phyloP scores from a whole-genome alignment of 192 early-diverging fungal genomes.

The Blastocladiella britannica region DNA sequence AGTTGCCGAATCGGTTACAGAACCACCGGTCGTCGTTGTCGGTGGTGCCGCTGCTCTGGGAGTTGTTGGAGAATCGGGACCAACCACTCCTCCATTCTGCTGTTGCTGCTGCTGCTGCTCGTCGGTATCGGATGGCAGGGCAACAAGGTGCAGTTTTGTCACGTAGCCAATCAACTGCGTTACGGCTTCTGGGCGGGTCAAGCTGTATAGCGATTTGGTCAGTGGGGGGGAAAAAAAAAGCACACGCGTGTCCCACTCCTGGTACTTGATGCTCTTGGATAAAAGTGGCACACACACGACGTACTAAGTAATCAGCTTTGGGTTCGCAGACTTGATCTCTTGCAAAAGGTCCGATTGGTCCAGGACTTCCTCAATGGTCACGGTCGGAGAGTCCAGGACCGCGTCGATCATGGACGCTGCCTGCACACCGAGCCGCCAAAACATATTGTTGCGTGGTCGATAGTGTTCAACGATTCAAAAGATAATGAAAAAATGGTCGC shows the following conservation, averaged over 20 bases:
- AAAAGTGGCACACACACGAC: slow-evolving; percentile 5
- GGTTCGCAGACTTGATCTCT: slow-evolving; percentile 81
- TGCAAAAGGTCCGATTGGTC: slow-evolving; percentile 85
- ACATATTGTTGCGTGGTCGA: slow-evolving; percentile 26
- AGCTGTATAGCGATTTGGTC: background rate
- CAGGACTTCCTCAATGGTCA: slow-evolving; percentile 74
- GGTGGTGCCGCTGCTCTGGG: background rate
- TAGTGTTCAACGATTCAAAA: no score
- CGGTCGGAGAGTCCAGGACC: slow-evolving; percentile 73
- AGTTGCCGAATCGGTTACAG: no score
- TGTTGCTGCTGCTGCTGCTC: no score
- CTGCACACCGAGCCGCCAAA: slow-evolving; percentile 87
- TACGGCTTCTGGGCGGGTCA: background rate
- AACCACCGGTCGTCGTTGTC: background rate
- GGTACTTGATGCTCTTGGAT: no score
- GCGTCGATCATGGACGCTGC: slow-evolving; percentile 76
- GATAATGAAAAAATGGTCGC: background rate
- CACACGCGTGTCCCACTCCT: no score
- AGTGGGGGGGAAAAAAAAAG: no score
- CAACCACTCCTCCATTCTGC: no score
- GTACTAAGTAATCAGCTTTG: slow-evolving; percentile 72
- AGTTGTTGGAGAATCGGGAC: background rate
- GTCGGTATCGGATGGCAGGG: background rate
- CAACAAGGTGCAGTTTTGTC: background rate
- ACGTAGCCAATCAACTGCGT: background rate